Conservation (phyloP, 176 grass and related monocot species). For the Secale cereale region DNA sequence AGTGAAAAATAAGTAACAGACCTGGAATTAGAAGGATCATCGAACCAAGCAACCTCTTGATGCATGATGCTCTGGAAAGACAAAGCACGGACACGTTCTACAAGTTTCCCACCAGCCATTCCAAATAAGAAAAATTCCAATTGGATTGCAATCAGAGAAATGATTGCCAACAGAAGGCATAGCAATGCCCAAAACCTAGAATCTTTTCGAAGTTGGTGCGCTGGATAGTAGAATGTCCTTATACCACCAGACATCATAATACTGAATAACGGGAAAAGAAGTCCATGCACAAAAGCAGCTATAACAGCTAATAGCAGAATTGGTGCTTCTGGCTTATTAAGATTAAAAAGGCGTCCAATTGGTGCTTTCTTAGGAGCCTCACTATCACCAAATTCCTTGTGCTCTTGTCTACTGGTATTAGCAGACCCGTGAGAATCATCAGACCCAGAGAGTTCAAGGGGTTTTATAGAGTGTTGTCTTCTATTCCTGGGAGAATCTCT, state of each 20-base stretch:
- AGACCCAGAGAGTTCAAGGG: background rate
- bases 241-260: slow-evolving; percentile 68
- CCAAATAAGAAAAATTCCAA: slow-evolving; percentile 76
- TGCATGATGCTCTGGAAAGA: slow-evolving; percentile 65
- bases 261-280: slow-evolving; percentile 66
- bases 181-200: slow-evolving; percentile 66
- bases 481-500: slow-evolving; percentile 38
- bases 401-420: background rate
- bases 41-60: slow-evolving; percentile 84
- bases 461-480: slow-evolving; percentile 25
- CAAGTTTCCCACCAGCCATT: slow-evolving; percentile 72
- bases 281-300: slow-evolving; percentile 65
- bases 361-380: slow-evolving; percentile 40
- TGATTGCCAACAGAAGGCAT: slow-evolving; percentile 45
- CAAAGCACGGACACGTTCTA: slow-evolving; percentile 64
- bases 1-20: slow-evolving; percentile 22
- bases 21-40: slow-evolving; percentile 81
- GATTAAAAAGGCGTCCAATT: slow-evolving; percentile 34
- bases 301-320: slow-evolving; percentile 50
- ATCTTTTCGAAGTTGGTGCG: slow-evolving; percentile 52
- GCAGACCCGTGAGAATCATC: slow-evolving; percentile 20
- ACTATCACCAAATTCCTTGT: background rate
- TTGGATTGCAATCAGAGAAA: slow-evolving; percentile 49
- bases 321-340: slow-evolving; percentile 79
- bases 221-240: slow-evolving; percentile 63